Base-by-base conservation (phyloP, 2,329 filamentous ascomycete species). In the Calycina herbarum region DNA sequence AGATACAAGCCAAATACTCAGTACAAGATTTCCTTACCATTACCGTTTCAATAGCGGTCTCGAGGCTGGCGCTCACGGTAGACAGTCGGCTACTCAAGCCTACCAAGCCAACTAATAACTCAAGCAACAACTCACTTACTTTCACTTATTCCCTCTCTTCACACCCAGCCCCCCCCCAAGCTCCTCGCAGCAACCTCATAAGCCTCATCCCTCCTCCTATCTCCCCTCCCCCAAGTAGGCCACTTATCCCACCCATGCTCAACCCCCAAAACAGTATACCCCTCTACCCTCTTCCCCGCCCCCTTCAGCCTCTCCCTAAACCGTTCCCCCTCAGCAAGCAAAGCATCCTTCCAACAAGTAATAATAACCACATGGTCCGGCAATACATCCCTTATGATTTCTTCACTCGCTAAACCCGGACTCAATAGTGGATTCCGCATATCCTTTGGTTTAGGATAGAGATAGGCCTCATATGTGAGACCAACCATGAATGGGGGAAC, bases 241-340 rank as follows among this genome's bases (percentile, higher is more conserved):
- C 65, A 68, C 27, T 72, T 72, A 62, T 73, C 72, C 70, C 71
- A 73, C 11, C 64, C 70, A 69, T 73, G 69, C 7, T 59, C 59
- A 15, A 71, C 70, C 1, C 67, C 70, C 10, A 64, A 57, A 17
- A 73, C 71, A 48, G 59, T 66, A 51, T 66, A 66, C 27, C 69
- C 67, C 38, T 69, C 68, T 1, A 72, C 68, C 45, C 61, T 65
- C 64, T 70, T 67, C n/a, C 72, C 73, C 60, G 70, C 29, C 10
- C 57, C 63, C 8, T 17, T 64, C 64, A 74, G 61, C 20, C 71
- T 67, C 57, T 66, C 59, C 20, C 66, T 68, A 56, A 73, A 72
- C 13, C 27, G 56, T 63, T 71, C 71, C 13, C 62, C 70, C 45
- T 73, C 70, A 2, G 5, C 64, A 35, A 70, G 57, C 45, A 73